Evolutionary conservation across 1,284 basidiomycete genomes (phyloP), one percentile per base, ranked within the genome.

Genomic region (Leccinum laetum): DNA sequence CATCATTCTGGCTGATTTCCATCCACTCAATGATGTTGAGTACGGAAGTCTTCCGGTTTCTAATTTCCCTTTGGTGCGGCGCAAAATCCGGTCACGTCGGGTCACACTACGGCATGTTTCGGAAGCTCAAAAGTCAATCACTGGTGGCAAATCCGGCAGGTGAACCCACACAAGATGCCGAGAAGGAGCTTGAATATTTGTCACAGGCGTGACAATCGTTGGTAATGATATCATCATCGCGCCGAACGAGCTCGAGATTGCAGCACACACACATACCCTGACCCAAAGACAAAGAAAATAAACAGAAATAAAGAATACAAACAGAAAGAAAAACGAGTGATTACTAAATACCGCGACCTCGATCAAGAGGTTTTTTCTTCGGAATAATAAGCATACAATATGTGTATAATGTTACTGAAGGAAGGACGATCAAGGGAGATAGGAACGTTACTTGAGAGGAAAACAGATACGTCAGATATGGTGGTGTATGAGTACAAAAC

Each of bases 401-500:
- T 26, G 10, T 9, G 11, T 67, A 71, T 26, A 7, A 32, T 60
- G 58, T 21, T 37, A 58, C 58, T 16, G 57, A 37, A 21, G 24
- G 13, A 37, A n/a, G 14, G 16, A 14, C 2, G 57, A 58, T 58
- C 16, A 52, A 24, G 21, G 52, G 52, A 53, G 21, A 13, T 0
- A 53, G 0, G 16, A 14, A 14, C 21, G 7, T 24, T 21, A 53
- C 52, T 53, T 9, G 52, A 24, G 52, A 6, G 49, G 49, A 53
- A 53, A 24, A 24, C 66, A 65, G 46, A 68, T 68, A 68, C 64
- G 56, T 57, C 62, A 60, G 62, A 61, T 58, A 44, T 52, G 21
- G 18, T 13, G 62, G 13, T 35, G 53, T 64, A 70, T 70, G 49
- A 63, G 72, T 63, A 71, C n/a, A 58, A 35, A 41, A 46, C 18